Conservation (phyloP, 2,329 filamentous ascomycete species). For the Botrytis paeoniae region DNA sequence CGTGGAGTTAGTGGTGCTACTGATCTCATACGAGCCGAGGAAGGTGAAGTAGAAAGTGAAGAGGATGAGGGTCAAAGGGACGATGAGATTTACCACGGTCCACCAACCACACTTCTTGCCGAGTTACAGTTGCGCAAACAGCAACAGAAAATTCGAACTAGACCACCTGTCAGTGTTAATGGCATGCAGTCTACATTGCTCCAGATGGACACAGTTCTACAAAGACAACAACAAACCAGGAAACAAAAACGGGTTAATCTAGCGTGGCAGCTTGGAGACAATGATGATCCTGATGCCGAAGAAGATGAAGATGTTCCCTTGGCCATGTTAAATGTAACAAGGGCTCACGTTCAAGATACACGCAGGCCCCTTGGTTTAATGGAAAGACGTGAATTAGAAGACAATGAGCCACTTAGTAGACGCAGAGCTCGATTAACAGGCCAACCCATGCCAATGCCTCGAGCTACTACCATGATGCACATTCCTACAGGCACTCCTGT, state of each 20-base stretch:
- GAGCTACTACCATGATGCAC: constrained; percentile 35
- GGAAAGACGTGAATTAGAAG: constrained; percentile 80
- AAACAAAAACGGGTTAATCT: constrained; percentile 75
- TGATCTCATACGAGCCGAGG: constrained; percentile 21
- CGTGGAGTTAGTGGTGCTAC: constrained; percentile 22
- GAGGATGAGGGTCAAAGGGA: constrained; percentile 44
- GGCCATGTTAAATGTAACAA: constrained; percentile 69
- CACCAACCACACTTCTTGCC: constrained; percentile 85
- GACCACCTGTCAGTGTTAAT: constrained; percentile 60
- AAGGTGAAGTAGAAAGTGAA: constrained; percentile 44
- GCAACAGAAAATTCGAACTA: constrained; percentile 77
- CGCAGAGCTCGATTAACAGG: constrained; percentile 36
- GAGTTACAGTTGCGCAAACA: constrained; percentile 90
- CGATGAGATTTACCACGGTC: constrained; percentile 58
- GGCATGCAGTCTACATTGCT: constrained; percentile 90
- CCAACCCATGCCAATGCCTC: constrained; percentile 24
- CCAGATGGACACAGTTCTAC: constrained; percentile 84
- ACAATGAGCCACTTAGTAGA: constrained; percentile 69
- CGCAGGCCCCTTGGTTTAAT: constrained; percentile 70
- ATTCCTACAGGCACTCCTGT: constrained; percentile 26
- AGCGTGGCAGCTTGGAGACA: constrained; percentile 77
- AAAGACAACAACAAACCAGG: constrained; percentile 74
- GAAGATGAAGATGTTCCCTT: constrained; percentile 85
- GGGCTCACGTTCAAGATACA: constrained; percentile 45
- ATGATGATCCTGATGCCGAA: constrained; percentile 47